Evolutionary conservation across 768 basidiomycete genomes (phyloP), one percentile per base, ranked within the genome.

Genomic region (Cytidiella melzeri): DNA sequence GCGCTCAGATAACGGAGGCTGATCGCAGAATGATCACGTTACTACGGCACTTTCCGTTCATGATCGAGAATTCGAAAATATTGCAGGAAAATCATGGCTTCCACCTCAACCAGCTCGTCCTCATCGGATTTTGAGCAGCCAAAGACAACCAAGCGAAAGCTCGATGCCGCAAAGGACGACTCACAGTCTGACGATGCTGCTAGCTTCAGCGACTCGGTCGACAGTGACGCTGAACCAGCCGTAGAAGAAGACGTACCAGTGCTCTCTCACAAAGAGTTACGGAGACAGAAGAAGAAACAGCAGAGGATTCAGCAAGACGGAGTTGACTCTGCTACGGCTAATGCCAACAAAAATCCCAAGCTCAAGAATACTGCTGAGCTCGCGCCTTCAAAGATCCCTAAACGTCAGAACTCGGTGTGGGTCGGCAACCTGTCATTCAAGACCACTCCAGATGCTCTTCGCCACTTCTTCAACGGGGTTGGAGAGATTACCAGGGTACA

Each of bases 351-450:
- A 52, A 57, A 43, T 79, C 48, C 27, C 18, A 55, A 55, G 25
- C 58, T 59, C 11, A 49, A 59, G 51, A 64, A 61, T 52, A 57
- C 57, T 21, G 62, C 58, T 10, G 62, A 64, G 45, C 58, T 64
- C 23, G 49, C 60, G 3, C 62, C 60, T 9, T 60, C 61, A 52
- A 57, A 54, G 60, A 48, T 56, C 54, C 62, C 64, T 12, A 83
- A 82, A 64, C 80, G 86, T 21, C 81, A 89, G 65, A 83, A 94
- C 63, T 94, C 91, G 4, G 75, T 97, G 41, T 98, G 95, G 95
- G 87, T 97, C 25, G 95, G 95, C 37, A 98, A 98, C 67, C 63
- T 98, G 64, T 77, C 87, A 5, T 98, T 87, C 75, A 87, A 86
- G 67, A 97, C 95, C 45, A 88, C 85, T 0, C 70, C 75, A 49